A percentile compares a stretch with the other conserved stretches of the same genome.
phyloP scores from a whole-genome alignment of 1,139 yeast species.

The Hansenula sp. region DNA sequence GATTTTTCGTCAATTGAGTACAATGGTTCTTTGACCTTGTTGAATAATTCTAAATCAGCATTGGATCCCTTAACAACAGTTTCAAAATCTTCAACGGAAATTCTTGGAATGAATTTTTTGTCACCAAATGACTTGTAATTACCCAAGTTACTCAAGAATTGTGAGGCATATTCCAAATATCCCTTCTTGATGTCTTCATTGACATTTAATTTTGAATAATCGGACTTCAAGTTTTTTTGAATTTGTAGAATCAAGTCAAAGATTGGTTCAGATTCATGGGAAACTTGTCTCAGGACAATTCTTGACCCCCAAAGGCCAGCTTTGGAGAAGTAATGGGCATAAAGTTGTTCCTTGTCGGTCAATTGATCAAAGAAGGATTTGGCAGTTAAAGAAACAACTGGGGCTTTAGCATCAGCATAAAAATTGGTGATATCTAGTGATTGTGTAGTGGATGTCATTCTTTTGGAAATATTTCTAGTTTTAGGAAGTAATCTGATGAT shows the following conservation, averaged over 20 bases:
- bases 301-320: slow-evolving; percentile 84
- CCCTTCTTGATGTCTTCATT: slow-evolving; percentile 34
- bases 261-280: slow-evolving; percentile 74
- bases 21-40: slow-evolving; percentile 42
- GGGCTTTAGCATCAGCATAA: slow-evolving; percentile 47
- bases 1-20: slow-evolving; percentile 45
- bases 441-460: slow-evolving; percentile 12
- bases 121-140: slow-evolving; percentile 91
- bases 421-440: slow-evolving; percentile 9
- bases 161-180: slow-evolving; percentile 77
- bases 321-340: slow-evolving; percentile 79
- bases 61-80: slow-evolving; percentile 32
- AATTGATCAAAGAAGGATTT: slow-evolving; percentile 45
- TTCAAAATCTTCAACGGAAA: slow-evolving; percentile 45
- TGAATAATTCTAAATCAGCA: slow-evolving; percentile 37
- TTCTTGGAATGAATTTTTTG: slow-evolving; percentile 72
- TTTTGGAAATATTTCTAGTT: neutral
- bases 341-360: slow-evolving; percentile 51
- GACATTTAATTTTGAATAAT: slow-evolving; percentile 41
- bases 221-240: slow-evolving; percentile 48
- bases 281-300: slow-evolving; percentile 77
- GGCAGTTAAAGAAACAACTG: slow-evolving; percentile 38
- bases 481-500: slow-evolving; percentile 1
- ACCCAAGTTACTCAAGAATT: slow-evolving; percentile 76
- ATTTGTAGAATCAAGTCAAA: slow-evolving; percentile 62